Evolutionary conservation across 2,329 filamentous ascomycete species (phyloP).

Genomic region (Nemania serpens): DNA sequence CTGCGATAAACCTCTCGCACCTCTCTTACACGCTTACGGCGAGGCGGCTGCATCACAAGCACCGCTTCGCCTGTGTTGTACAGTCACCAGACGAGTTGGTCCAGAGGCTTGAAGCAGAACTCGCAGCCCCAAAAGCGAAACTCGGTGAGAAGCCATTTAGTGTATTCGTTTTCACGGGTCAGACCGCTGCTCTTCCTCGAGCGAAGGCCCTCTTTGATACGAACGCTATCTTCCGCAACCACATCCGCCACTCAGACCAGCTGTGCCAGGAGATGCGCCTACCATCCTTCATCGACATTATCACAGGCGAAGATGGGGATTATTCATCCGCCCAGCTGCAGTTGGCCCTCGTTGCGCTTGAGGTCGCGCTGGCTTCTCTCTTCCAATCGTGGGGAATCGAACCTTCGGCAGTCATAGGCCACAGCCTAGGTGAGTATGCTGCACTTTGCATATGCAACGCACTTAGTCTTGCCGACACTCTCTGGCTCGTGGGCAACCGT

Average conservation of each 20-base stretch:
- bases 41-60: slow-evolving; percentile 23
- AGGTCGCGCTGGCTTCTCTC: slow-evolving; percentile 3
- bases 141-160: background rate
- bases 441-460: slow-evolving; percentile 17
- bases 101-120: slow-evolving; percentile 49
- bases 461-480: slow-evolving; percentile 6
- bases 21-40: slow-evolving; percentile 32
- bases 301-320: background rate
- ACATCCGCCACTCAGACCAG: slow-evolving; percentile 21
- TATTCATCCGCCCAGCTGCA: background rate
- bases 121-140: background rate
- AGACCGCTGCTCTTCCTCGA: slow-evolving; percentile 5
- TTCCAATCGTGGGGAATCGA: slow-evolving; percentile 7
- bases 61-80: slow-evolving; percentile 9
- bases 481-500: slow-evolving; percentile 14
- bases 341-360: slow-evolving; percentile 12
- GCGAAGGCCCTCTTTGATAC: slow-evolving; percentile 4
- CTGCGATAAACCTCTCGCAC: slow-evolving; percentile 10
- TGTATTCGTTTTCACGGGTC: slow-evolving; percentile 1
- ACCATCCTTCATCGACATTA: slow-evolving; percentile 3
- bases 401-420: slow-evolving; percentile 6
- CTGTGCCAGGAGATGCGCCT: slow-evolving; percentile 47
- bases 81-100: slow-evolving; percentile 35
- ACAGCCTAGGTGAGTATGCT: slow-evolving; percentile 26
- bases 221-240: slow-evolving; percentile 2